A percentile compares a stretch with the other conserved stretches of the same genome.
These are phyloP conservation scores for Cutaneotrichosporon sp. DNA, from an alignment of 1,284 basidiomycete species.

Conservation along the genomic window DNA sequence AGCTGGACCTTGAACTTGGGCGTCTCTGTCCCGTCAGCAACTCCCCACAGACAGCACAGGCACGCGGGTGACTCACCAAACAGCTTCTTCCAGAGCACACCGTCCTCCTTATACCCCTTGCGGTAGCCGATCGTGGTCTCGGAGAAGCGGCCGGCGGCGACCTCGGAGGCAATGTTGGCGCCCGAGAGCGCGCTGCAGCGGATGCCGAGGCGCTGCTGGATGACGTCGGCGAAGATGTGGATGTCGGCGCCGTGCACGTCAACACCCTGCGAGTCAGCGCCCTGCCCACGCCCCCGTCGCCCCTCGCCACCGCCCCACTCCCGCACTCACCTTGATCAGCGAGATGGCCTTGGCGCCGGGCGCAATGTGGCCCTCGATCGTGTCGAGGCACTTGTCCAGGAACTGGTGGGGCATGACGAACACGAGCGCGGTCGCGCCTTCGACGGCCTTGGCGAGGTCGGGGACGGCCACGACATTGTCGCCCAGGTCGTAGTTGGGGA, in stretches of 20 bases:
- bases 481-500: conserved; percentile 58
- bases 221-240: conserved; percentile 62
- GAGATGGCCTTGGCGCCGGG: conserved; percentile 56
- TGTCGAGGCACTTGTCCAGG: conserved; percentile 49
- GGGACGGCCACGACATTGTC: conserved; percentile 59
- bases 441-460: conserved; percentile 56
- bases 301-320: no score
- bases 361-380: conserved; percentile 55
- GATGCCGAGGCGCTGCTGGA: conserved; percentile 60
- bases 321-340: conserved; percentile 53
- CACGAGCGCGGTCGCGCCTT: conserved; percentile 59
- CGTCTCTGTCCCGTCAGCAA: conserved; percentile 44
- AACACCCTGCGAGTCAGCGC: conserved; percentile 46
- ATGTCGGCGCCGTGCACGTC: conserved; percentile 59
- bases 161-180: conserved; percentile 64
- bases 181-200: conserved; percentile 60
- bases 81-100: conserved; percentile 56
- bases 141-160: conserved; percentile 57
- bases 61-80: conserved; percentile 48
- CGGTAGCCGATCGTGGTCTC: conserved; percentile 63
- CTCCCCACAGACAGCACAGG: no score
- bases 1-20: conserved; percentile 59
- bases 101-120: conserved; percentile 45
- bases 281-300: no score
- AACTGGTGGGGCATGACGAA: conserved; percentile 63